Percentiles rank a stretch among this genome's conserved stretches.
Conservation (phyloP, 2,329 filamentous ascomycete species). For the Penicillium psychrosexuale region DNA sequence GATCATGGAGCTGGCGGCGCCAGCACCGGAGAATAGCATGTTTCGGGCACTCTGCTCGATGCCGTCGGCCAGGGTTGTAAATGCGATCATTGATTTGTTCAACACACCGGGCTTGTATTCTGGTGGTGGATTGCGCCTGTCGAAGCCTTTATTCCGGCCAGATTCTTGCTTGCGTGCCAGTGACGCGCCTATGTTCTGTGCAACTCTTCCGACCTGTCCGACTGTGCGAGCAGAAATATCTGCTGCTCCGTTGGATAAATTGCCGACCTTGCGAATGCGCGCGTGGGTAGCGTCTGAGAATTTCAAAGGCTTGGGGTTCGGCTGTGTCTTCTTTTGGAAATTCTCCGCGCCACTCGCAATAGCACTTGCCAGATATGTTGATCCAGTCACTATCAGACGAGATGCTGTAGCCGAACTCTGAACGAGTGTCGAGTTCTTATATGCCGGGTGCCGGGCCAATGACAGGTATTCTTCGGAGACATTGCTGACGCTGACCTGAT, state of each 20-base stretch:
- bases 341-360: conserved; percentile 73
- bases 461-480: conserved; percentile 62
- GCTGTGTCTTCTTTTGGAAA: conserved; percentile 77
- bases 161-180: conserved; percentile 62
- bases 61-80: conserved; percentile 89
- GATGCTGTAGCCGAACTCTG: conserved; percentile 84
- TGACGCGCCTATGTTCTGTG: conserved; percentile 83
- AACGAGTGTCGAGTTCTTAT: conserved; percentile 81
- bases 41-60: conserved; percentile 82
- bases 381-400: conserved; percentile 85
- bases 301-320: conserved; percentile 74
- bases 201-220: conserved; percentile 74
- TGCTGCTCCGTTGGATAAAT: conserved; percentile 75
- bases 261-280: conserved; percentile 83
- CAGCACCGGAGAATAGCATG: conserved; percentile 69
- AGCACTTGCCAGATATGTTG: conserved; percentile 72
- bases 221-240: conserved; percentile 81
- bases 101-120: conserved; percentile 84
- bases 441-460: conserved; percentile 82
- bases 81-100: conserved; percentile 96
- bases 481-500: conserved; percentile 48
- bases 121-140: conserved; percentile 65
- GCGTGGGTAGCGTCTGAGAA: conserved; percentile 83
- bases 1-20: conserved; percentile 80
- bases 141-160: conserved; percentile 58